phyloP scores from a whole-genome alignment of 2,329 filamentous ascomycete species.

The Fusarium sp. region DNA sequence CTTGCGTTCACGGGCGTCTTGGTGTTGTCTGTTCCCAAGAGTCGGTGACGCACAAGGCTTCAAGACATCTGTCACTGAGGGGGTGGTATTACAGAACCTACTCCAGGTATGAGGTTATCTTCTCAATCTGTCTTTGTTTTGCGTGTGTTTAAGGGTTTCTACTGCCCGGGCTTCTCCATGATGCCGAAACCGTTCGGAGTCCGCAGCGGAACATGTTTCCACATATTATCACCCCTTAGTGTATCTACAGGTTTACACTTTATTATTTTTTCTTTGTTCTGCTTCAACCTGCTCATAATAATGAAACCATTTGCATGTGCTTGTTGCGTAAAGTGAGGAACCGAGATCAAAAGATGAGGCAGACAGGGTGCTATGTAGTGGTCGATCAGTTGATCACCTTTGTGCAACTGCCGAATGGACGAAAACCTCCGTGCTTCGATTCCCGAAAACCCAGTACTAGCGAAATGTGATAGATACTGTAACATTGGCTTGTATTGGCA shows the following conservation, averaged over 20 bases:
- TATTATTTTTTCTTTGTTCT: neutral
- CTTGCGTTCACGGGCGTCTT: slow-evolving; percentile 20
- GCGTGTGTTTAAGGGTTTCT: slow-evolving; percentile 11
- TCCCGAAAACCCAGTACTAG: slow-evolving; percentile 23
- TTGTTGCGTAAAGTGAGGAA: slow-evolving; percentile 17
- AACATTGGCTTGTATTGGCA: neutral
- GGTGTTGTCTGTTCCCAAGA: neutral
- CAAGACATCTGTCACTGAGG: neutral
- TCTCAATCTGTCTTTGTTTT: neutral
- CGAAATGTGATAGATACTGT: slow-evolving; percentile 10
- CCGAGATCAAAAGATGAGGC: neutral
- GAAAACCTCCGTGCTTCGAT: slow-evolving; percentile 25
- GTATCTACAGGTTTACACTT: slow-evolving; percentile 7
- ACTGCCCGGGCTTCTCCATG: slow-evolving; percentile 39
- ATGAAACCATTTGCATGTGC: neutral
- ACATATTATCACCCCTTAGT: neutral
- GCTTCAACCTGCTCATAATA: neutral
- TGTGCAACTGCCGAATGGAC: slow-evolving; percentile 28
- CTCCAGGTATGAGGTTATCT: neutral
- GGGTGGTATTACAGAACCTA: neutral
- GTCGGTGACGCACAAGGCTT: slow-evolving; percentile 13
- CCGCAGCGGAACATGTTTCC: slow-evolving; percentile 22
- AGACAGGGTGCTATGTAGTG: slow-evolving; percentile 1
- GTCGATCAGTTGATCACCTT: slow-evolving; percentile 22
- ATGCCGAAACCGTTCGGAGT: slow-evolving; percentile 44